A percentile compares a stretch with the other conserved stretches of the same genome.
phyloP scores from a whole-genome alignment of 140 eudicot species.

The Flaveria floridana region DNA sequence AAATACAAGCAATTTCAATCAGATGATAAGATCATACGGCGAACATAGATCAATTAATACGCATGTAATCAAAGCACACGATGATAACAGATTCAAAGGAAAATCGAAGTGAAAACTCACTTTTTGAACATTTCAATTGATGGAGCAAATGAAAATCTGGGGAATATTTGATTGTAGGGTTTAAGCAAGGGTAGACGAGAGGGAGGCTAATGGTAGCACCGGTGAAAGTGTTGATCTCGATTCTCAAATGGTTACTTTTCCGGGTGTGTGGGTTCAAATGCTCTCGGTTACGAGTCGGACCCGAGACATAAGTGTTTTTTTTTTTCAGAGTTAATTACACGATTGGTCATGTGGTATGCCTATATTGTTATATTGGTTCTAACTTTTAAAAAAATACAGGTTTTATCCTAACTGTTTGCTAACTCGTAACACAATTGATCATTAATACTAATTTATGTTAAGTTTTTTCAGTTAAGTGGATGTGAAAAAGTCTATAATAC shows the following conservation, averaged over 20 bases:
- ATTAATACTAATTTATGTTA: too few species aligned
- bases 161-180: conserved; percentile 32
- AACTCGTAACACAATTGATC: too few species aligned
- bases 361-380: too few species aligned
- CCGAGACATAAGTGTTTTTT: too few species aligned
- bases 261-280: conserved; percentile 18
- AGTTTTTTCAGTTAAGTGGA: too few species aligned
- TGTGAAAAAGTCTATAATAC: too few species aligned
- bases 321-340: too few species aligned
- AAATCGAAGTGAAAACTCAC: conserved; percentile 28
- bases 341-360: too few species aligned
- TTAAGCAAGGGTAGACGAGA: conserved; percentile 17
- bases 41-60: conserved; percentile 13
- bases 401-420: too few species aligned
- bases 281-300: not conserved
- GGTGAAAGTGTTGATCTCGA: conserved; percentile 22
- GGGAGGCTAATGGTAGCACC: conserved; percentile 22
- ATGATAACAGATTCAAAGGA: not conserved
- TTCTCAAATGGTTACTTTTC: not conserved
- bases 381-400: too few species aligned
- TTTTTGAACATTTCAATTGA: conserved; percentile 47
- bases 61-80: conserved; percentile 12
- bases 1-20: conserved; percentile 9
- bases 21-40: conserved; percentile 11
- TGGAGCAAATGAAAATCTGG: conserved; percentile 4